Conservation (phyloP, 257 asterid species). For the Solanum rostratum region DNA sequence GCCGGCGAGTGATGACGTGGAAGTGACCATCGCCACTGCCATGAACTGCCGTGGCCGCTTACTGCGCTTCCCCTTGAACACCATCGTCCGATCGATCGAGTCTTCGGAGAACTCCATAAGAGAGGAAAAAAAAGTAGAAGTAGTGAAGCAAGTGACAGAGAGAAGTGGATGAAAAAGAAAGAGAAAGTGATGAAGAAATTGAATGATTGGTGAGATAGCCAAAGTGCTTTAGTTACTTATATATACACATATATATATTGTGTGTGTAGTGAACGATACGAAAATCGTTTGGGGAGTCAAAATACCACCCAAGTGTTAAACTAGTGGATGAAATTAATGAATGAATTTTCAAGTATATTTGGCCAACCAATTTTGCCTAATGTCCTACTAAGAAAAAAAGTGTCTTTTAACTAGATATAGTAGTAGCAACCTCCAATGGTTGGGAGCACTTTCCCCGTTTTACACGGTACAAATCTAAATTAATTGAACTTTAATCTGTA, state of each 20-base stretch:
- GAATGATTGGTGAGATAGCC: conserved; percentile 27
- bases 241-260: neutral
- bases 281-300: conserved; percentile 29
- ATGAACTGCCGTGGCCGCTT: conserved; percentile 39
- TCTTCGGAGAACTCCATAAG: conserved; percentile 32
- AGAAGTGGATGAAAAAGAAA: conserved; percentile 1
- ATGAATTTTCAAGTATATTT: neutral
- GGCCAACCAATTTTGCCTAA: neutral
- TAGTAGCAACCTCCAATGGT: too few species aligned
- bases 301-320: conserved; percentile 15
- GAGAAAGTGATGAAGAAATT: neutral
- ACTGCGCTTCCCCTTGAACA: conserved; percentile 52
- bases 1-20: conserved; percentile 44
- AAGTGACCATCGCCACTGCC: conserved; percentile 1
- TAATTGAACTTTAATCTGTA: too few species aligned
- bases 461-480: too few species aligned
- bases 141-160: neutral
- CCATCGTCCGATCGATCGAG: conserved; percentile 24
- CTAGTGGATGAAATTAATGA: conserved; percentile 13
- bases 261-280: conserved; percentile 15
- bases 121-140: conserved; percentile 3
- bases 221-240: conserved; percentile 20
- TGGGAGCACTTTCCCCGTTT: too few species aligned
- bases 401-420: neutral
- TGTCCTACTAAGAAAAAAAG: neutral